A percentile compares a stretch with the other conserved stretches of the same genome.
phyloP scores from a whole-genome alignment of 768 basidiomycete species.

The Lactarius sanguifluus region DNA sequence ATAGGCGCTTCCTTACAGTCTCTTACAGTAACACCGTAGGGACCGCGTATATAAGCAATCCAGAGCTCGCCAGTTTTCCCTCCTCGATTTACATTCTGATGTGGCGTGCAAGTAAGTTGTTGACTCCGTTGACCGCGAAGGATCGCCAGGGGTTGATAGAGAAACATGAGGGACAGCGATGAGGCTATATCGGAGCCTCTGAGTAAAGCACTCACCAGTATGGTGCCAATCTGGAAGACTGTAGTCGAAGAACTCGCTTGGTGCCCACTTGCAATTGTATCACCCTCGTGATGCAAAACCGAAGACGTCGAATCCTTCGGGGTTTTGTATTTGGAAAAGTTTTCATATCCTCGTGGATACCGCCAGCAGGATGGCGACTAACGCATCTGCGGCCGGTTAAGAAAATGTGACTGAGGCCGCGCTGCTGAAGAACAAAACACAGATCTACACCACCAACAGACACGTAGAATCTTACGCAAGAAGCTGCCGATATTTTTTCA shows the following conservation, averaged over 20 bases:
- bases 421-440: too few relatives aligned
- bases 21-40: neutral
- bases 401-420: neutral
- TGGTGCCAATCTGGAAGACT: neutral
- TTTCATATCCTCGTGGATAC: neutral
- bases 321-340: neutral
- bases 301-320: neutral
- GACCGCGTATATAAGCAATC: neutral
- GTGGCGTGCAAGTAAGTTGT: neutral
- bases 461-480: too few relatives aligned
- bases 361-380: neutral
- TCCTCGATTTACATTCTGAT: neutral
- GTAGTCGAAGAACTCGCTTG: neutral
- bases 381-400: neutral
- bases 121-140: neutral
- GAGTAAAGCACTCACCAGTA: neutral
- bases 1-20: neutral
- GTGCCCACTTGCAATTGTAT: neutral
- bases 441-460: too few relatives aligned
- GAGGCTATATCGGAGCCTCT: neutral
- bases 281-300: neutral
- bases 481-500: too few relatives aligned
- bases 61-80: neutral
- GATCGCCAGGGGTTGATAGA: neutral
- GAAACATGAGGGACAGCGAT: neutral